Conservation (phyloP, 768 basidiomycete genomes). For the Suillus bovinus region DNA sequence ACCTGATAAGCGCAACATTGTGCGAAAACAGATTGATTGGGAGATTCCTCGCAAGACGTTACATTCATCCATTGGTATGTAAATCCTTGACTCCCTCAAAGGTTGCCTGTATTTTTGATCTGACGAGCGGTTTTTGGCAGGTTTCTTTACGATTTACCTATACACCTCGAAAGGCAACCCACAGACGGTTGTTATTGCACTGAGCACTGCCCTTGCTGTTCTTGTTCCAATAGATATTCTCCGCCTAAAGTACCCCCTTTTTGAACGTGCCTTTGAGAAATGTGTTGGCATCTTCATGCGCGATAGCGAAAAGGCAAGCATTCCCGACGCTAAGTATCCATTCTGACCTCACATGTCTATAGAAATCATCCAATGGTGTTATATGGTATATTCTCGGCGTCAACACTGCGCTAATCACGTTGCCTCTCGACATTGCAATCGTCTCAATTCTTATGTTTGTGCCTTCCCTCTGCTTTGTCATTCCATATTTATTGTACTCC, state of each 20-base stretch:
- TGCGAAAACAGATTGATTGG: conserved; percentile 61
- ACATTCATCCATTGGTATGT: conserved; percentile 83
- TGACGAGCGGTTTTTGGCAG: conserved; percentile 33
- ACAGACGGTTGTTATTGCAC: conserved; percentile 53
- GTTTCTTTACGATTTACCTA: conserved; percentile 64
- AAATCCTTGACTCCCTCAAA: conserved; percentile 7
- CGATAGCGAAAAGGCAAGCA: conserved; percentile 68
- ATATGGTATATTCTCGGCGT: conserved; percentile 89
- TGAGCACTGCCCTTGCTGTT: conserved; percentile 65
- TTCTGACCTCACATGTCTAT: not conserved
- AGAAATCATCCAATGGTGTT: conserved; percentile 82
- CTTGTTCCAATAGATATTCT: conserved; percentile 77
- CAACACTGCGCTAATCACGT: conserved; percentile 68
- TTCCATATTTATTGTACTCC: conserved; percentile 9
- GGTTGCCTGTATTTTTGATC: not conserved
- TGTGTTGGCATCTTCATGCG: conserved; percentile 85
- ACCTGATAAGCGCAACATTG: conserved; percentile 19
- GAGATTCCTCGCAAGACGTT: conserved; percentile 88
- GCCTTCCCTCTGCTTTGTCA: not conserved
- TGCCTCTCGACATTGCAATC: conserved; percentile 87
- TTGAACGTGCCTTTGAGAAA: conserved; percentile 72
- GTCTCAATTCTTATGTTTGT: conserved; percentile 87
- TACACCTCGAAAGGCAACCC: conserved; percentile 51
- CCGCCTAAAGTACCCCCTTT: conserved; percentile 61
- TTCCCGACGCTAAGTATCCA: conserved; percentile 24